Evolutionary conservation across 805 yeast genomes (phyloP).

Genomic region (Candida jianshihensis): DNA sequence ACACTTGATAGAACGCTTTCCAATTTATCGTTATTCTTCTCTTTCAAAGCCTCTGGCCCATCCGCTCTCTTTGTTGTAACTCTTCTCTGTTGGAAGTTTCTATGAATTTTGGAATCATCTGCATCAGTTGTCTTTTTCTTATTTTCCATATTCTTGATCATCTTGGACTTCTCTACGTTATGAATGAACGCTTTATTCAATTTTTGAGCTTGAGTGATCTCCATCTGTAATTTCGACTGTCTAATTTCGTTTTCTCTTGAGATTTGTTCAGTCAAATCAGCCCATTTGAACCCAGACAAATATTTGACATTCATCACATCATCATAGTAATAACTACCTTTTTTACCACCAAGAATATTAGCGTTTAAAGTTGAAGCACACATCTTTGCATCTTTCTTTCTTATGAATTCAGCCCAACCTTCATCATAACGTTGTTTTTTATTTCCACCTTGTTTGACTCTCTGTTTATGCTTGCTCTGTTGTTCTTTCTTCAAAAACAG

Average conservation of each 20-base stretch:
- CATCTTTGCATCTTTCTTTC: conserved; percentile 80
- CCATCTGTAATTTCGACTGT: conserved; percentile 81
- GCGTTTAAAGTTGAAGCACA: conserved; percentile 86
- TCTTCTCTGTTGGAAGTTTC: conserved; percentile 65
- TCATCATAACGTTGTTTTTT: conserved; percentile 82
- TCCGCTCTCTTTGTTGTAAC: conserved; percentile 62
- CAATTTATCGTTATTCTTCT: conserved; percentile 32
- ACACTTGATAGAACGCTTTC: conserved; percentile 27
- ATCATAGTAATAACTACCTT: conserved; percentile 85
- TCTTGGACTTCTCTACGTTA: conserved; percentile 82
- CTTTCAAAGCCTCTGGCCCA: conserved; percentile 43
- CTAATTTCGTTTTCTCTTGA: conserved; percentile 85
- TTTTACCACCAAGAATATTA: conserved; percentile 85
- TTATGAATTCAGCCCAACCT: conserved; percentile 93
- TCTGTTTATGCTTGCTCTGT: conserved; percentile 47
- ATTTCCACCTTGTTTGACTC: conserved; percentile 87
- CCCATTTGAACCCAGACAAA: conserved; percentile 90
- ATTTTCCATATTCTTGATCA: conserved; percentile 55
- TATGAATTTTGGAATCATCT: conserved; percentile 30
- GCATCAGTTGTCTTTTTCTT: conserved; percentile 24
- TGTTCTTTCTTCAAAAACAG: conserved; percentile 85
- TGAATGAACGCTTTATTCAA: conserved; percentile 77
- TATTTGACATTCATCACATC: conserved; percentile 90
- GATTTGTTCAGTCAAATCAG: conserved; percentile 87
- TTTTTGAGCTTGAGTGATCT: conserved; percentile 81